These are phyloP conservation scores for Penicillium daleae DNA, from an alignment of 495 filamentous ascomycete genomes.

Conservation along the genomic window DNA sequence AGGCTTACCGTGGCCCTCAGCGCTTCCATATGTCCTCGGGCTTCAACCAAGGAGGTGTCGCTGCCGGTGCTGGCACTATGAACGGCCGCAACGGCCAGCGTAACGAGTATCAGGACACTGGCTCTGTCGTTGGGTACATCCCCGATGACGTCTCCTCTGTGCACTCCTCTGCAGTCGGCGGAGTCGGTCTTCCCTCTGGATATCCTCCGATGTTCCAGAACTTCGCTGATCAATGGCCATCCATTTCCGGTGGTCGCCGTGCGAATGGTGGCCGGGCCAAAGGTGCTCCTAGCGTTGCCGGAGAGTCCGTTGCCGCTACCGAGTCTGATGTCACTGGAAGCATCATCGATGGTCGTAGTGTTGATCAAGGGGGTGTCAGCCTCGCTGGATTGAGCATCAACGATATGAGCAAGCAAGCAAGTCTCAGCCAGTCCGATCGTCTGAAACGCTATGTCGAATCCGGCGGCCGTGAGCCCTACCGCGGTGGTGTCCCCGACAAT, in stretches of 20 bases:
- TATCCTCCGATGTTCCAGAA: conserved; percentile 96
- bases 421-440: conserved; percentile 83
- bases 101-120: conserved; percentile 80
- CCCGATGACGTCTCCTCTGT: conserved; percentile 97
- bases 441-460: conserved; percentile 89
- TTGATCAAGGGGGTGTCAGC: conserved; percentile 84
- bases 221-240: conserved; percentile 90
- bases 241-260: conserved; percentile 65
- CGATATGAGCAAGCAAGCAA: conserved; percentile 73
- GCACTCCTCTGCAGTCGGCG: conserved; percentile 87
- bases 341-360: conserved; percentile 69
- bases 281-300: conserved; percentile 76
- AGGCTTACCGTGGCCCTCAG: conserved; percentile 87
- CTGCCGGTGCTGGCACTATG: conserved; percentile 52
- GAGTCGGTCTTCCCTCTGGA: conserved; percentile 74
- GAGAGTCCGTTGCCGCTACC: conserved; percentile 86
- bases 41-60: conserved; percentile 65
- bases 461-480: conserved; percentile 59
- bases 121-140: conserved; percentile 90
- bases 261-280: conserved; percentile 64
- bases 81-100: conserved; percentile 57
- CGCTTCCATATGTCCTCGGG: conserved; percentile 73
- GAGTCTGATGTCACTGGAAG: conserved; percentile 80
- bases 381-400: conserved; percentile 79
- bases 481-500: conserved; percentile 52